phyloP scores from a whole-genome alignment of 805 yeast genomes.

The Candida oleophila region DNA sequence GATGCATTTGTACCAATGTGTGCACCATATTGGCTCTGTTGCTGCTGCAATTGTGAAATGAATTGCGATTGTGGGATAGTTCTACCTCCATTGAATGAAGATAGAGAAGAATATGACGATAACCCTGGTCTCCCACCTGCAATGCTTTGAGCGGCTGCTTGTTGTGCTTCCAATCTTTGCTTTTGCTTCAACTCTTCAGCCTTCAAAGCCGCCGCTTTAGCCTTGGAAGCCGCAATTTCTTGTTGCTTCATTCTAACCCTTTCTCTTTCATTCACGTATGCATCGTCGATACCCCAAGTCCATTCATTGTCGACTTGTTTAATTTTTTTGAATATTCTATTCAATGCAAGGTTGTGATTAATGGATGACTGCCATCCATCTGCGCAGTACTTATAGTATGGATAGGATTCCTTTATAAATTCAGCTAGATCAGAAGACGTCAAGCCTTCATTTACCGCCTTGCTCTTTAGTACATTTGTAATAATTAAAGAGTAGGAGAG shows the following conservation, averaged over 20 bases:
- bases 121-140: conserved; percentile 22
- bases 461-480: conserved; percentile 70
- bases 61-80: conserved; percentile 19
- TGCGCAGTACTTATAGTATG: conserved; percentile 89
- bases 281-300: conserved; percentile 92
- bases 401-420: conserved; percentile 82
- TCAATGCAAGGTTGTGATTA: conserved; percentile 82
- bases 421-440: conserved; percentile 67
- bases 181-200: conserved; percentile 52
- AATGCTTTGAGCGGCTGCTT: conserved; percentile 30
- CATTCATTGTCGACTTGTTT: conserved; percentile 79
- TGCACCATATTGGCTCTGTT: conserved; percentile 5
- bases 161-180: conserved; percentile 34
- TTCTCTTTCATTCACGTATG: conserved; percentile 79
- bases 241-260: conserved; percentile 55
- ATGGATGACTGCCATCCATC: conserved; percentile 98
- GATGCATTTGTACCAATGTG: conserved; percentile 1
- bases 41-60: conserved; percentile 18
- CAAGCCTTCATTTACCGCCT: conserved; percentile 70
- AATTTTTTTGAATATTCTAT: conserved; percentile 79
- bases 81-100: neutral
- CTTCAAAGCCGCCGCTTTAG: conserved; percentile 53
- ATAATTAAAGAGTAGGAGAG: conserved; percentile 79
- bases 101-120: neutral
- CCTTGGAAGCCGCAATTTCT: conserved; percentile 60